phyloP scores from a whole-genome alignment of 2,329 filamentous ascomycete genomes.

The Curvularia hawaiiensis region DNA sequence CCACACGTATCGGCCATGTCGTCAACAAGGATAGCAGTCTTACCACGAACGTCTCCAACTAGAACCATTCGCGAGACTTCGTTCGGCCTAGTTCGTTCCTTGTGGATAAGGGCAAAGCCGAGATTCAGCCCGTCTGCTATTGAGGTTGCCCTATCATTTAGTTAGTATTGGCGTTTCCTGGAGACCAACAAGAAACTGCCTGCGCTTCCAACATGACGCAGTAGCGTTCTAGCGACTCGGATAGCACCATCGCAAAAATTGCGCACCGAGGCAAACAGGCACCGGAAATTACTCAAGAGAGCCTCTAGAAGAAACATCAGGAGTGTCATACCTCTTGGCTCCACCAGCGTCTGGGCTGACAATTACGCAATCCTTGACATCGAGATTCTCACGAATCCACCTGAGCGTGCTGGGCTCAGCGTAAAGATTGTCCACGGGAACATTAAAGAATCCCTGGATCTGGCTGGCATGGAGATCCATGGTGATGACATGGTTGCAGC shows the following conservation, averaged over 20 bases:
- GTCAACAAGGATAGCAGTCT: conserved; percentile 93
- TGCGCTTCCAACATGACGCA: conserved; percentile 4
- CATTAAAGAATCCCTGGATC: conserved; percentile 95
- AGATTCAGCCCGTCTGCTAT: conserved; percentile 92
- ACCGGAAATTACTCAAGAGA: not conserved
- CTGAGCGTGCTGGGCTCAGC: conserved; percentile 90
- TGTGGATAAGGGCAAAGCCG: conserved; percentile 93
- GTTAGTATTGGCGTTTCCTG: conserved; percentile 20
- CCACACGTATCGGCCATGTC: conserved; percentile 98
- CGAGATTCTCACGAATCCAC: conserved; percentile 88
- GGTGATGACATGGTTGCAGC: conserved; percentile 91
- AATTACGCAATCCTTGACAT: conserved; percentile 84
- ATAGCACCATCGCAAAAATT: conserved; percentile 1
- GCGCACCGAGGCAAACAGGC: not conserved
- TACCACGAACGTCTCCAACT: conserved; percentile 90
- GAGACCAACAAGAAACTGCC: conserved; percentile 3
- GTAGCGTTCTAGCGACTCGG: not conserved
- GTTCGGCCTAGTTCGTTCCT: conserved; percentile 89
- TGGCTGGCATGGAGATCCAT: conserved; percentile 96
- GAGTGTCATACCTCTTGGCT: conserved; percentile 72
- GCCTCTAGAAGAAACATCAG: not conserved
- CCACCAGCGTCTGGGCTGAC: conserved; percentile 95
- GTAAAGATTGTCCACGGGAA: conserved; percentile 81
- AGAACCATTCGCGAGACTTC: conserved; percentile 93
- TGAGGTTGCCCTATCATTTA: conserved; percentile 70